These are phyloP conservation scores for Rosa persica DNA, from an alignment of 306 rosid genomes.

Conservation along the genomic window DNA sequence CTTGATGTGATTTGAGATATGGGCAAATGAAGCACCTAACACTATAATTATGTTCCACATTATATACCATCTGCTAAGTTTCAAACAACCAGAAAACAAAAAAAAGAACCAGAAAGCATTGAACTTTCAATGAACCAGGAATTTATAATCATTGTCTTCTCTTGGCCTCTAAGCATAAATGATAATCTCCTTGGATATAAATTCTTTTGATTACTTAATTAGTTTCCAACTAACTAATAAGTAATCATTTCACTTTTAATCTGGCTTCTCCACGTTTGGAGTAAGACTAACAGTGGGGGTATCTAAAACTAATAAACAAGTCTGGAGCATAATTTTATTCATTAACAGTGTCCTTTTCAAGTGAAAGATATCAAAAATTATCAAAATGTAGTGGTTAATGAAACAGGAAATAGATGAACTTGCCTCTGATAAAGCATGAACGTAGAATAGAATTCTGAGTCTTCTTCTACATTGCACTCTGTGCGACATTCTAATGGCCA, in stretches of 20 bases:
- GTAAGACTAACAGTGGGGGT: constrained; percentile 24
- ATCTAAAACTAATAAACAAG: constrained; percentile 16
- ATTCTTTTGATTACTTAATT: not conserved
- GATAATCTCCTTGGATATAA: constrained; percentile 27
- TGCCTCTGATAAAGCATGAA: constrained; percentile 78
- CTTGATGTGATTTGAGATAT: constrained; percentile 12
- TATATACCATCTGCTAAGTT: constrained; percentile 34
- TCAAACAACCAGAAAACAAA: not conserved
- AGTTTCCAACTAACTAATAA: constrained; percentile 28
- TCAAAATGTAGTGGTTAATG: not conserved
- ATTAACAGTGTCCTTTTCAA: constrained; percentile 15
- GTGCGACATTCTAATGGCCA: constrained; percentile 64
- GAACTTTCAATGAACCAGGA: constrained; percentile 21
- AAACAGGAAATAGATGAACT: constrained; percentile 29
- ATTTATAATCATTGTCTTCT: constrained; percentile 27
- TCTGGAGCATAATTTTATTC: constrained; percentile 3
- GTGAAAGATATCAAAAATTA: not conserved
- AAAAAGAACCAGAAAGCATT: constrained; percentile 8
- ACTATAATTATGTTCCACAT: constrained; percentile 29
- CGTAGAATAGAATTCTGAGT: constrained; percentile 54
- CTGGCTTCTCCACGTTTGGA: constrained; percentile 39
- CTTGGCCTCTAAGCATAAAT: constrained; percentile 55
- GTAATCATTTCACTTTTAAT: constrained; percentile 22
- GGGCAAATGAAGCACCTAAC: constrained; percentile 28
- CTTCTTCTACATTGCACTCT: constrained; percentile 58